Percentiles rank a stretch among this genome's conserved stretches.
Conservation (phyloP, 495 filamentous ascomycete species). For the Lophium mytilinum region DNA sequence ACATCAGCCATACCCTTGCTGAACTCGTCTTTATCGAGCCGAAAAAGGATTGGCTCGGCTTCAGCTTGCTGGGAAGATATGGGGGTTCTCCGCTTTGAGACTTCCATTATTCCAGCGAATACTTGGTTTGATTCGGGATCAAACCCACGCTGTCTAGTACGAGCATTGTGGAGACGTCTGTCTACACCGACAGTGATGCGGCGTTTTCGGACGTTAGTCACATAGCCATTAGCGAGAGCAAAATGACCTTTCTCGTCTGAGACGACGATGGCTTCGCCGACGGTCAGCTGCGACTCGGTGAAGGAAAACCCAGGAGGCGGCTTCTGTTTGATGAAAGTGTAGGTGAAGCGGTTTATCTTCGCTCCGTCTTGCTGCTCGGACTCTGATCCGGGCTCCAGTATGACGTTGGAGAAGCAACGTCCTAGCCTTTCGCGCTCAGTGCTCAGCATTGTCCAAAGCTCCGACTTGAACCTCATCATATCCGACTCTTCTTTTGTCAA, state of each 20-base stretch:
- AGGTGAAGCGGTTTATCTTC: slow-evolving; percentile 86
- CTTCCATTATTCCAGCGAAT: slow-evolving; percentile 88
- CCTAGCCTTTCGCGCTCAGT: slow-evolving; percentile 80
- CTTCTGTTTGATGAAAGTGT: slow-evolving; percentile 67
- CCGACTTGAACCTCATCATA: slow-evolving; percentile 69
- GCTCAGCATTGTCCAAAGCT: slow-evolving; percentile 93
- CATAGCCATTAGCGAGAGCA: slow-evolving; percentile 85
- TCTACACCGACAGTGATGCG: slow-evolving; percentile 83
- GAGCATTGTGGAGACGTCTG: slow-evolving; percentile 74
- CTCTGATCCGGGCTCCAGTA: slow-evolving; percentile 70
- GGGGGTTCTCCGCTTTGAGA: slow-evolving; percentile 47
- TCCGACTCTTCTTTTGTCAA: slow-evolving; percentile 91
- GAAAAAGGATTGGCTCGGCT: slow-evolving; percentile 58
- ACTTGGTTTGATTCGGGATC: slow-evolving; percentile 66
- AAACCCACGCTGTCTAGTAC: slow-evolving; percentile 66
- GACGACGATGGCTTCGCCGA: slow-evolving; percentile 90
- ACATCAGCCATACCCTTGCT: slow-evolving; percentile 94
- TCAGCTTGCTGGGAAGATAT: slow-evolving; percentile 36
- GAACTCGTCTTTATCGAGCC: slow-evolving; percentile 95
- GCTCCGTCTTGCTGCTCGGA: slow-evolving; percentile 54
- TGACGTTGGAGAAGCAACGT: slow-evolving; percentile 63
- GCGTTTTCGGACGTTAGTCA: slow-evolving; percentile 62
- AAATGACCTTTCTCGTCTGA: slow-evolving; percentile 94
- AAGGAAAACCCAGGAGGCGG: slow-evolving; percentile 60
- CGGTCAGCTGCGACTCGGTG: slow-evolving; percentile 77